Base-by-base conservation (phyloP, 2,329 filamentous ascomycete genomes). In the Diaporthe aspalathi region DNA sequence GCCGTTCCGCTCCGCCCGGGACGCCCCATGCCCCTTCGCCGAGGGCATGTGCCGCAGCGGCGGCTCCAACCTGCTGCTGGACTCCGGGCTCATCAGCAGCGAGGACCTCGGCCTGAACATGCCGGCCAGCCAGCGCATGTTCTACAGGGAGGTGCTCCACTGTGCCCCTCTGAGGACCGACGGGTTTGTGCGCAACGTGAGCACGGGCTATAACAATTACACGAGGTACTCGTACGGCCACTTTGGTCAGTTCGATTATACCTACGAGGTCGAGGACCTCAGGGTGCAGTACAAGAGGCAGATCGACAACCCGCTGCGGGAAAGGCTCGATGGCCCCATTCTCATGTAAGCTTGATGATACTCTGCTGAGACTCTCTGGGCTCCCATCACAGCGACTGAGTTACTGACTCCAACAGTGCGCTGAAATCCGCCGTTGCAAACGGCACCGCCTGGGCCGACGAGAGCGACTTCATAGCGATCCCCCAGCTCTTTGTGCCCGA, bases 1-100 rank as follows among this genome's bases (percentile, higher is more conserved):
- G 22, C 20, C 38, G 0, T 52, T 60, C 2, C 32, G 0, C 7
- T 60, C 40, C 2, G 27, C 14, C 29, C 49, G 32, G 0, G 73
- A 74, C 27, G 69, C 70, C 5, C n/a, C 57, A 5, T 77, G 76
- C n/a, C 76, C 76, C 1, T 78, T 76, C 29, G 53, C 32, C 0
- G 52, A 35, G 1, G 17, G 32, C 1, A 68, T 77, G 0, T 77
- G 76, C 54, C 16, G 40, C 14, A 69, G 22, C 2, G 35, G 38
- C 1, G 35, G 68, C 20, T 20, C 29, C 0, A 76, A 57, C 2
- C 17, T 74, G 9, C 29, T 73, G 11, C 12, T 75, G 0, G 74
- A 74, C 24, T 27, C 54, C 5, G 54, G 35, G 9, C 35, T 60
- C 16, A 60, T 60, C 35, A 60, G 22, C 16, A 60, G 14, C 5